Evolutionary conservation across 345 rosid genomes (phyloP).

Genomic region (Salix koriyanagi): DNA sequence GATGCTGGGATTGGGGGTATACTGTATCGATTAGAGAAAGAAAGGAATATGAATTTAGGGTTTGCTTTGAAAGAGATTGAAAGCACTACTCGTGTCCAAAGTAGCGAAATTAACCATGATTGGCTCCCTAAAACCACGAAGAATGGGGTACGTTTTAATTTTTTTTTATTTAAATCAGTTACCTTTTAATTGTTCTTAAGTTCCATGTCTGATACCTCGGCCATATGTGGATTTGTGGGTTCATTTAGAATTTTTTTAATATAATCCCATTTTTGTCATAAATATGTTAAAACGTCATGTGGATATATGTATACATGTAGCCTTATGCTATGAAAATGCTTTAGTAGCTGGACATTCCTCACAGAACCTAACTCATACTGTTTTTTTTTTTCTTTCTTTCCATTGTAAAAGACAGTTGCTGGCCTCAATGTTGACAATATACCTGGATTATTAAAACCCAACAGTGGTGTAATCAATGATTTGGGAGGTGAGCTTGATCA

Average conservation of each 20-base stretch:
- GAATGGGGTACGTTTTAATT: constrained; percentile 41
- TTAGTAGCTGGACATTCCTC: constrained; percentile 1
- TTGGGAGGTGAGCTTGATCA: constrained; percentile 20
- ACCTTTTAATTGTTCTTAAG: not conserved
- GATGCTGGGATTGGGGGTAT: constrained; percentile 83
- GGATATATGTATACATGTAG: not conserved
- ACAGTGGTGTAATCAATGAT: constrained; percentile 18
- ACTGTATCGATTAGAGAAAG: constrained; percentile 71
- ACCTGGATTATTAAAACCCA: constrained; percentile 23
- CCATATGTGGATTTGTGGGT: not conserved
- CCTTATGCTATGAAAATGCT: not conserved
- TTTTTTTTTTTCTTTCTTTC: constrained; percentile 26
- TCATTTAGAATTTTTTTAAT: not conserved
- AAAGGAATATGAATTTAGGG: constrained; percentile 66
- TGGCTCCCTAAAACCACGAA: constrained; percentile 32
- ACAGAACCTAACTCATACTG: constrained; percentile 22
- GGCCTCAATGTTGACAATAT: constrained; percentile 27
- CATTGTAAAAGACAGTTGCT: constrained; percentile 61
- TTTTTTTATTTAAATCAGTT: constrained; percentile 5
- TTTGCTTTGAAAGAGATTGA: constrained; percentile 47
- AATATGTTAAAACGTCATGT: not conserved
- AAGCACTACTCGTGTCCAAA: constrained; percentile 18
- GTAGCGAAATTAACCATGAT: constrained; percentile 27
- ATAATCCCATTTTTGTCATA: not conserved
- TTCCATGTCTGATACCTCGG: not conserved